Base-by-base conservation (phyloP, 139 green algal genomes). In the Asterochloris erici region DNA sequence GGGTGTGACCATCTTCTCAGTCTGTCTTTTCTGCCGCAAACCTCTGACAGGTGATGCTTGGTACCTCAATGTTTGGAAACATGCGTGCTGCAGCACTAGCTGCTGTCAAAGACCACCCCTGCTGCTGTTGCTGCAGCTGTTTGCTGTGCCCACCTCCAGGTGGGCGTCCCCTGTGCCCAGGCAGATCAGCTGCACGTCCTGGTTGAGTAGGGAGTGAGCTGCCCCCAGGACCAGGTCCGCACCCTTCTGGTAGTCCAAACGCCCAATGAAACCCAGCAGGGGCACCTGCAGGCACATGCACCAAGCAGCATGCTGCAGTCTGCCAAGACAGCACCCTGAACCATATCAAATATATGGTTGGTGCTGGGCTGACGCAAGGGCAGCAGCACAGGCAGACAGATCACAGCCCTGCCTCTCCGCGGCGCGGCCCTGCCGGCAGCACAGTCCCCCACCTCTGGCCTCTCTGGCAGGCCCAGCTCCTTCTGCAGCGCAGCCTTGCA, bases 191-290 rank as follows among this genome's bases (percentile, higher is more conserved):
- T 97, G 94, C 63, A 90, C 86, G 14, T 89, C 87, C 77, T 93
- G 85, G 15, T 71, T 63, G 61, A 88, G 38, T 21, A 92, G 74
- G 83, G 82, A 84, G 12, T 74, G 77, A 2, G 86, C 79, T 19
- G 73, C 81, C 11, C 73, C 83, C 19, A 90, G 66, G 11, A 90
- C 76, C 66, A 92, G 77, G 81, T 93, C 90, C 26, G 87, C 84
- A 0, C 90, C 90, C 82, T 93, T 93, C 87, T 93, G 90, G 85
- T 95, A 93, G 87, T 97, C 93, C 83, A 97, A 85, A 9, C 94
- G 87, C 2, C 94, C 94, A 63, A 97, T 95, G 87, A 97, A 97
- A 26, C 92, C 94, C 10, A 97, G 83, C 82, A 98, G 17, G 4
- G 91, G 92, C 24, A 86, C 85, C 74, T 87, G 84, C 79, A 75